phyloP scores from a whole-genome alignment of 306 rosid species.

The Quercus rubra region DNA sequence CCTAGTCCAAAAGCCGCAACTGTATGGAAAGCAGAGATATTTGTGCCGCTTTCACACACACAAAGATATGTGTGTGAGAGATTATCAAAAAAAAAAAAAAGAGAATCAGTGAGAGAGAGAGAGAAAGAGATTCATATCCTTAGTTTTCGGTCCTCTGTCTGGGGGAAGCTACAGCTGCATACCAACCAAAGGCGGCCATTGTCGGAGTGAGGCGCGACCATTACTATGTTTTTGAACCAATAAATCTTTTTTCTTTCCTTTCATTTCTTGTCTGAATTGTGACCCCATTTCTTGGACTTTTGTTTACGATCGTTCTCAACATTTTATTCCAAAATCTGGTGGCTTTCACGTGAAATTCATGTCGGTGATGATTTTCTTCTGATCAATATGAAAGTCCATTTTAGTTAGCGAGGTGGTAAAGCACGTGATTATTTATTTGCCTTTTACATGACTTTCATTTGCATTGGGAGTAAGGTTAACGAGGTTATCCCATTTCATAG shows the following conservation, averaged over 20 bases:
- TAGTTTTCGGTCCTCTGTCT: conserved; percentile 17
- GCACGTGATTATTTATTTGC: too few relatives aligned
- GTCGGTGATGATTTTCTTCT: too few relatives aligned
- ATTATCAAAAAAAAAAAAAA: too few relatives aligned
- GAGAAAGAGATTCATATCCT: not conserved
- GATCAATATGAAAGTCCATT: too few relatives aligned
- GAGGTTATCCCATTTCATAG: not conserved
- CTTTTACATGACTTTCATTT: too few relatives aligned
- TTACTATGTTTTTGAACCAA: not conserved
- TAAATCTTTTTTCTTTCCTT: not conserved
- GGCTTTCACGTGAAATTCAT: conserved; percentile 24
- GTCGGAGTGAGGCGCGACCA: conserved; percentile 17
- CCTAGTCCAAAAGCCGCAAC: not conserved
- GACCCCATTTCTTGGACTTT: conserved; percentile 3
- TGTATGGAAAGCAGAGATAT: conserved; percentile 11
- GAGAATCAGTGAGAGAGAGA: not conserved
- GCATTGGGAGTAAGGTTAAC: too few relatives aligned
- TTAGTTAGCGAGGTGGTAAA: not conserved
- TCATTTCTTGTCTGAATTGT: not conserved
- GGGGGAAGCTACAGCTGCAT: not conserved
- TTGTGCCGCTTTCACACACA: conserved; percentile 2
- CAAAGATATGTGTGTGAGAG: not conserved
- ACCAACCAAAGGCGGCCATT: conserved; percentile 14
- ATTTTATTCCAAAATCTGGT: conserved; percentile 7
- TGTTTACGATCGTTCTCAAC: not conserved